Evolutionary conservation across 2,329 filamentous ascomycete genomes (phyloP).

Genomic region (Cladosporium sp.): DNA sequence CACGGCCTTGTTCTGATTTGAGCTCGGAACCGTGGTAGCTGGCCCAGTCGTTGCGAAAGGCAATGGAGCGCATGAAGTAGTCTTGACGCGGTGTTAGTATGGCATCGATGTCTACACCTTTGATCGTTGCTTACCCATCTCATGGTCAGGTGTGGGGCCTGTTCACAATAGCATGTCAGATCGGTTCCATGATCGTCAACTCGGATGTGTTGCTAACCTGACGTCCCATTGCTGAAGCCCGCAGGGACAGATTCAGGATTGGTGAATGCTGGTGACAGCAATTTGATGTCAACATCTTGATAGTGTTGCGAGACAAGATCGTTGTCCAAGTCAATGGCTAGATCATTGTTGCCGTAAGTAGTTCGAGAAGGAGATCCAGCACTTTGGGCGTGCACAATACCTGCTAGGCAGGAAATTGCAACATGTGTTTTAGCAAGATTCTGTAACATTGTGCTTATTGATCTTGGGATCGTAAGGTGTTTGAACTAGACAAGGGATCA

Average conservation of each 20-base stretch:
- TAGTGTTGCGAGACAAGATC: conserved; percentile 30
- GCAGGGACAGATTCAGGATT: conserved; percentile 17
- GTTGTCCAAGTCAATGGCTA: conserved; percentile 1
- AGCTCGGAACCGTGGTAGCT: conserved; percentile 17
- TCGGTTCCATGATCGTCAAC: no score
- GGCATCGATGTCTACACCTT: not conserved
- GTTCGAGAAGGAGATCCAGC: not conserved
- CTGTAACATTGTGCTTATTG: not conserved
- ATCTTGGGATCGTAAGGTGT: not conserved
- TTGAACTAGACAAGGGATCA: not conserved
- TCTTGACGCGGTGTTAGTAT: conserved; percentile 21
- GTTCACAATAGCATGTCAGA: no score
- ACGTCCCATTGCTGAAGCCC: conserved; percentile 19
- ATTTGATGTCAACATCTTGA: conserved; percentile 19
- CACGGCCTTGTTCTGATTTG: conserved; percentile 18
- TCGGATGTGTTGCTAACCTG: not conserved
- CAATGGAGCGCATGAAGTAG: conserved; percentile 17
- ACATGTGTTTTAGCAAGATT: not conserved
- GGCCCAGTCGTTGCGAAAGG: conserved; percentile 18
- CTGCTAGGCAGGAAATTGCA: not conserved
- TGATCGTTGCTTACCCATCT: conserved; percentile 11
- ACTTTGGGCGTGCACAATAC: not conserved
- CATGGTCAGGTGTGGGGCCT: conserved; percentile 19
- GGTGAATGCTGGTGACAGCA: conserved; percentile 21
- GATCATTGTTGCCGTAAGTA: conserved; percentile 6